Evolutionary conservation across 83 land plant genomes (phyloP).

Genomic region (Diphasiastrum complanatum): DNA sequence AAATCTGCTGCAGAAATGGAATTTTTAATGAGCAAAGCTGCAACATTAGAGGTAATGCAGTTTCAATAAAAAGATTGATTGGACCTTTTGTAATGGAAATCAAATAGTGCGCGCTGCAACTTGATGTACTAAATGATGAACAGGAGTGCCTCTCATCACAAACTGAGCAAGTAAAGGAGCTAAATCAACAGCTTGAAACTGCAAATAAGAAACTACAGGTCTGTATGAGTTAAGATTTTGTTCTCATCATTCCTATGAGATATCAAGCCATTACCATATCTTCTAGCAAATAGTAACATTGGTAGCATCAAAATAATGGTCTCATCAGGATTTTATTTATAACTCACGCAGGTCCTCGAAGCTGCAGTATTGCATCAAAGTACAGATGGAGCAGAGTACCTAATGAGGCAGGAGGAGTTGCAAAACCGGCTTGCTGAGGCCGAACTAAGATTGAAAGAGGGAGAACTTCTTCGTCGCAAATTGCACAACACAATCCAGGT

Average conservation of each 20-base stretch:
- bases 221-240: not conserved
- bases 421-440: slow-evolving; percentile 23
- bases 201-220: slow-evolving; percentile 31
- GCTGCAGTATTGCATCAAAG: slow-evolving; percentile 14
- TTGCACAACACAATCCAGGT: slow-evolving; percentile 35
- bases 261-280: no score
- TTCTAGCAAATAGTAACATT: no score
- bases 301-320: not conserved
- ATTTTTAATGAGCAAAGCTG: slow-evolving; percentile 39
- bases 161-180: slow-evolving; percentile 26
- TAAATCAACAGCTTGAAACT: slow-evolving; percentile 29
- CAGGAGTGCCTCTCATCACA: slow-evolving; percentile 34
- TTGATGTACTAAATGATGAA: not conserved
- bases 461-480: slow-evolving; percentile 35
- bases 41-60: slow-evolving; percentile 55
- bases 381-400: slow-evolving; percentile 17
- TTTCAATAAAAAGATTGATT: not conserved
- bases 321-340: not conserved
- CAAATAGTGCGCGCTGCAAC: no score
- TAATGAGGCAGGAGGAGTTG: slow-evolving; percentile 17
- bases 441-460: slow-evolving; percentile 30
- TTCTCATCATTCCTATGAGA: not conserved
- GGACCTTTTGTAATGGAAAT: not conserved
- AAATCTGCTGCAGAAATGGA: slow-evolving; percentile 62
- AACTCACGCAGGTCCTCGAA: slow-evolving; percentile 17